Percentiles rank a stretch among this genome's conserved stretches.
phyloP scores from a whole-genome alignment of 495 filamentous ascomycete genomes.

The Aspergillus saccharolyticus region DNA sequence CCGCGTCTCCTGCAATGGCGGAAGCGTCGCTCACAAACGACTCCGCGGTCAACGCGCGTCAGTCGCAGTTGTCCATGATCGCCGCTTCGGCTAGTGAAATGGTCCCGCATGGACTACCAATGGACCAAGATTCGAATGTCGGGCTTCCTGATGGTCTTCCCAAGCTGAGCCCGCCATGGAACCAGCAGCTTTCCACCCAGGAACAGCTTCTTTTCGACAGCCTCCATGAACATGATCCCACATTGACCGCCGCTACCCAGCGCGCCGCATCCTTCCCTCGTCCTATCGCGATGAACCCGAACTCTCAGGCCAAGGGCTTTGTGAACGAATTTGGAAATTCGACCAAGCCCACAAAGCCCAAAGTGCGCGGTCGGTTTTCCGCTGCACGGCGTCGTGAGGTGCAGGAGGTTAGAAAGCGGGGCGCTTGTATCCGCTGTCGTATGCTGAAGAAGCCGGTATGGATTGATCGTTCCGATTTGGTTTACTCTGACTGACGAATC shows the following conservation, averaged over 20 bases:
- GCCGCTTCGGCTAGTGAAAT: conserved; percentile 47
- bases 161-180: conserved; percentile 33
- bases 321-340: conserved; percentile 52
- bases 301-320: conserved; percentile 51
- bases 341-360: conserved; percentile 48
- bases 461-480: not conserved
- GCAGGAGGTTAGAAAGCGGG: conserved; percentile 71
- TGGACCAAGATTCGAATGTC: conserved; percentile 31
- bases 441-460: conserved; percentile 76
- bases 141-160: conserved; percentile 31
- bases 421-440: conserved; percentile 80
- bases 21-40: conserved; percentile 38
- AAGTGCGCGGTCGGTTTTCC: conserved; percentile 64
- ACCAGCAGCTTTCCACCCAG: conserved; percentile 38
- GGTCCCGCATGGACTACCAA: conserved; percentile 40
- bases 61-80: conserved; percentile 47
- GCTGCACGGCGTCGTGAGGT: conserved; percentile 68
- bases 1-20: conserved; percentile 38
- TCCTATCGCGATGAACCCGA: conserved; percentile 53
- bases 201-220: conserved; percentile 46
- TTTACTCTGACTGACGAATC: conserved; percentile 9
- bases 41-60: conserved; percentile 36
- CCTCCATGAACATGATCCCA: conserved; percentile 42
- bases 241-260: conserved; percentile 42
- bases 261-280: conserved; percentile 45